phyloP scores from a whole-genome alignment of 2,329 filamentous ascomycete genomes.

The Fusarium metavorans region DNA sequence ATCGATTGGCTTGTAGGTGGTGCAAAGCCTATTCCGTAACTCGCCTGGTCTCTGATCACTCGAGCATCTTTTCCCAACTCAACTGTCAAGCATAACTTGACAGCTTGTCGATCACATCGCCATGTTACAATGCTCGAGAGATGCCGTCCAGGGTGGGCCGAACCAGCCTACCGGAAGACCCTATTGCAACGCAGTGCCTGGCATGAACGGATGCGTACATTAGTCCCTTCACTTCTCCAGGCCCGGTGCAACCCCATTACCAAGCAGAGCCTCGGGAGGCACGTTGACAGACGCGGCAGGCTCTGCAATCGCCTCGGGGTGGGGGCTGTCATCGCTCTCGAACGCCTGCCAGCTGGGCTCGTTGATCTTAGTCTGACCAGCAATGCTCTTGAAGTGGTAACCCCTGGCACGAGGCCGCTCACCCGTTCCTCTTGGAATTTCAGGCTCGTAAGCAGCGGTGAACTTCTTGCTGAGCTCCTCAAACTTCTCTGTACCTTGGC shows the following conservation, averaged over 20 bases:
- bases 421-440: slow-evolving; percentile 80
- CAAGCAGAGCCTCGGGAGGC: slow-evolving; percentile 58
- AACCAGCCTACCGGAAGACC: slow-evolving; percentile 21
- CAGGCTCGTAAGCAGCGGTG: slow-evolving; percentile 70
- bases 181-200: slow-evolving; percentile 26
- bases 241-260: slow-evolving; percentile 61
- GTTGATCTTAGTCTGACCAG: slow-evolving; percentile 75
- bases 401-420: slow-evolving; percentile 83
- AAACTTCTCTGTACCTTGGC: slow-evolving; percentile 68
- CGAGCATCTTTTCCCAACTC: not conserved
- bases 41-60: not conserved
- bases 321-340: slow-evolving; percentile 33
- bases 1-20: not conserved
- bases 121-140: not conserved
- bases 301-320: slow-evolving; percentile 32
- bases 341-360: slow-evolving; percentile 74
- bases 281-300: slow-evolving; percentile 32
- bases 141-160: slow-evolving; percentile 26
- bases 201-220: slow-evolving; percentile 26
- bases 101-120: not conserved
- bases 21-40: not conserved
- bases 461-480: slow-evolving; percentile 62
- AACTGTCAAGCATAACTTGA: not conserved
- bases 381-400: slow-evolving; percentile 82
- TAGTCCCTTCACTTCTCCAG: slow-evolving; percentile 60